phyloP scores from a whole-genome alignment of 306 rosid genomes.

The Vicia villosa region DNA sequence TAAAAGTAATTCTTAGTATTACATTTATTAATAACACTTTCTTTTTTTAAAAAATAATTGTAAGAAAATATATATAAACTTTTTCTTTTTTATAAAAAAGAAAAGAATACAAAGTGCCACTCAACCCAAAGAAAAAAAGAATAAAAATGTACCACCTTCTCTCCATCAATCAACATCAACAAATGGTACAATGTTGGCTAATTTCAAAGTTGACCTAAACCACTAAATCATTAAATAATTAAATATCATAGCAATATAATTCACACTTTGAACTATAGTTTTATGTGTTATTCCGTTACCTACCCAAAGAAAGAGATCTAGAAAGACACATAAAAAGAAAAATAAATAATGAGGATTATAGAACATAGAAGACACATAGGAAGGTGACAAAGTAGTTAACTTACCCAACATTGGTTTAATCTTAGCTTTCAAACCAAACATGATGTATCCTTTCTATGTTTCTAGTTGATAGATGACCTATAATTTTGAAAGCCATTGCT shows the following conservation, averaged over 20 bases:
- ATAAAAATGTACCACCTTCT: neutral
- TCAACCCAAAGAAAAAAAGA: neutral
- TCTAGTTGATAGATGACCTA: constrained; percentile 45
- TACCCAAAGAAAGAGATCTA: constrained; percentile 21
- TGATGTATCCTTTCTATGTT: constrained; percentile 47
- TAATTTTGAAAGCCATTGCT: constrained; percentile 72
- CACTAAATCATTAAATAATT: neutral
- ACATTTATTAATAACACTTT: too few relatives aligned
- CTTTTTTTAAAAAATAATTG: too few relatives aligned
- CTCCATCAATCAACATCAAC: constrained; percentile 35
- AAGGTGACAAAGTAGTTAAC: constrained; percentile 39
- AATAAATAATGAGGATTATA: neutral
- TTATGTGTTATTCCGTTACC: constrained; percentile 31
- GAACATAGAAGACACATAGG: neutral
- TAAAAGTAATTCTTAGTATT: too few relatives aligned
- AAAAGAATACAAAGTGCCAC: neutral
- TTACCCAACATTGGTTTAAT: constrained; percentile 59
- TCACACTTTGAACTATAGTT: neutral
- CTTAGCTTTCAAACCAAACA: constrained; percentile 60
- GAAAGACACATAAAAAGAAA: neutral
- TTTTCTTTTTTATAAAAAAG: too few relatives aligned
- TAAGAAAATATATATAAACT: too few relatives aligned
- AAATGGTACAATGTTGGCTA: constrained; percentile 34
- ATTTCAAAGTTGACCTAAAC: constrained; percentile 40
- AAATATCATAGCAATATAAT: neutral